Evolutionary conservation across 1,284 basidiomycete species (phyloP).

Genomic region (Cronartium ribicola): DNA sequence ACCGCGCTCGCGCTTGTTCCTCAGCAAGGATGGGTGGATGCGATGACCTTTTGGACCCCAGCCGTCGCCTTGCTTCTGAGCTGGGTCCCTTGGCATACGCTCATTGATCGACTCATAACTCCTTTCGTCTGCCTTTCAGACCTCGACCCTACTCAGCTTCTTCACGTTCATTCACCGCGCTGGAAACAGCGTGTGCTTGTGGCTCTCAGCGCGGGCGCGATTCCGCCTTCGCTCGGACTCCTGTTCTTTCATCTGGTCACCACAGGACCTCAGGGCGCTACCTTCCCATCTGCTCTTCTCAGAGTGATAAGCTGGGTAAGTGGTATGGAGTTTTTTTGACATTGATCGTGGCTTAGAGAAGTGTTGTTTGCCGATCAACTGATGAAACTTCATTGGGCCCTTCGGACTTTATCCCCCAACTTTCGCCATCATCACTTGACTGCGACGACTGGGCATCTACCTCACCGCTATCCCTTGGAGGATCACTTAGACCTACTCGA

Average conservation of each 20-base stretch:
- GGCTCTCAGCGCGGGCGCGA: neutral
- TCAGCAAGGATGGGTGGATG: neutral
- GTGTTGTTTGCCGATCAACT: no score
- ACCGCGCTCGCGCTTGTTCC: neutral
- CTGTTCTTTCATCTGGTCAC: neutral
- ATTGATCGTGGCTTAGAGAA: neutral
- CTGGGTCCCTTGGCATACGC: neutral
- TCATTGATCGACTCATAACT: neutral
- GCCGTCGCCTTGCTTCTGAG: neutral
- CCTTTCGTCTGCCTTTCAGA: neutral
- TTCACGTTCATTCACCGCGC: neutral
- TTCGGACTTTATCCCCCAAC: no score
- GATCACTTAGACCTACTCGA: conserved; percentile 12
- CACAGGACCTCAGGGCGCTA: neutral
- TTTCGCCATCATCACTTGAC: no score
- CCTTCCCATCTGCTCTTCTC: neutral
- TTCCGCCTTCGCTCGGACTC: neutral
- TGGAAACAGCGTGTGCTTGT: neutral
- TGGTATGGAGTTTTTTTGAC: neutral
- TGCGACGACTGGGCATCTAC: no score
- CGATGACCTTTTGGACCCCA: neutral
- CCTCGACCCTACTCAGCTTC: neutral
- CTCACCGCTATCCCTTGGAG: neutral
- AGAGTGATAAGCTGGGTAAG: neutral
- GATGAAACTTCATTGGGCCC: no score